Conservation (phyloP, 1,139 yeast genomes). For the Debaryomyces subglobosus region DNA sequence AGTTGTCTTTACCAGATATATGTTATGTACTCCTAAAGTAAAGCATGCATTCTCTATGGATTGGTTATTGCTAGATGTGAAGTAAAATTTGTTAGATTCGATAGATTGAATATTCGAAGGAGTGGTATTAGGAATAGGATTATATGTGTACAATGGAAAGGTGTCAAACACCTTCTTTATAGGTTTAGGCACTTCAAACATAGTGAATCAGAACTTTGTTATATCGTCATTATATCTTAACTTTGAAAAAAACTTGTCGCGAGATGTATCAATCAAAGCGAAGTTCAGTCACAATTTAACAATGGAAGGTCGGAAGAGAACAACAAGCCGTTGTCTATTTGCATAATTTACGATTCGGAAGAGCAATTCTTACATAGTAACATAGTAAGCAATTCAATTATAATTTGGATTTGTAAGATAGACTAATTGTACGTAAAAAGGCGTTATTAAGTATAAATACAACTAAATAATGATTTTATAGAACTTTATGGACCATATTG, state of each 20-base stretch:
- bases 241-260: slow-evolving; percentile 1
- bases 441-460: not conserved
- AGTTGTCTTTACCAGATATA: slow-evolving; percentile 22
- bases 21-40: slow-evolving; percentile 46
- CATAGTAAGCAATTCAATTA: too few relatives aligned
- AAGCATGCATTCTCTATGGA: slow-evolving; percentile 20
- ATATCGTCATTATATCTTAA: not conserved
- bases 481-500: not conserved
- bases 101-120: slow-evolving; percentile 16
- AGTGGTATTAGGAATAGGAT: slow-evolving; percentile 29
- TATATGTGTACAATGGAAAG: slow-evolving; percentile 48
- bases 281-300: not conserved
- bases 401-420: not conserved
- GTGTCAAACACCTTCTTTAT: slow-evolving; percentile 48
- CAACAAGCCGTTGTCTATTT: not conserved
- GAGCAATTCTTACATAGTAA: not conserved
- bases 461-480: not conserved
- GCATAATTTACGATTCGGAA: not conserved
- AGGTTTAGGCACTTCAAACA: slow-evolving; percentile 41
- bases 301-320: not conserved
- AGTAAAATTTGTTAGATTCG: slow-evolving; percentile 19
- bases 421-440: not conserved
- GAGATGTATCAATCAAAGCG: not conserved
- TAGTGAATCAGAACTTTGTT: not conserved
- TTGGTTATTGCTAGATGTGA: slow-evolving; percentile 12